Percentiles rank a stretch among this genome's conserved stretches.
Evolutionary conservation across 495 filamentous ascomycete species (phyloP).

Genomic region (Stereocaulon alpinum): DNA sequence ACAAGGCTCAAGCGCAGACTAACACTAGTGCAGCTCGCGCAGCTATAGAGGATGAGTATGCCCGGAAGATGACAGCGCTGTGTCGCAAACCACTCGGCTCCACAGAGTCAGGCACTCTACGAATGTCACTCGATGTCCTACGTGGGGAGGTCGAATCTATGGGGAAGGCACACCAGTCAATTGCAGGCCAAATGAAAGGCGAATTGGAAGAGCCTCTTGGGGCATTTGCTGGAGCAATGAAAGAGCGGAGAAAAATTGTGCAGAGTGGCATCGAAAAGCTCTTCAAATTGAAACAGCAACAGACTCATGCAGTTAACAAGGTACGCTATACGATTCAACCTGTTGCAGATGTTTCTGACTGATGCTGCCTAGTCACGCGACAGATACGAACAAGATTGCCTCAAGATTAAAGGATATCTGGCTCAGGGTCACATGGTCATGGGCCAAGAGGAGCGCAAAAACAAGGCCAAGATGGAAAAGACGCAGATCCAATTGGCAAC

Average conservation of each 20-base stretch:
- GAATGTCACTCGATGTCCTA: constrained; percentile 71
- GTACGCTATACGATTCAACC: constrained; percentile 31
- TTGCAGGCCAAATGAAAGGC: constrained; percentile 87
- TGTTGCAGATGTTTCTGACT: constrained; percentile 14
- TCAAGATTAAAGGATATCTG: constrained; percentile 96
- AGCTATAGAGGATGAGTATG: constrained; percentile 93
- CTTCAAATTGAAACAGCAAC: constrained; percentile 83
- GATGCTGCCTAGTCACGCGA: constrained; percentile 59
- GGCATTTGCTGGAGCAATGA: constrained; percentile 86
- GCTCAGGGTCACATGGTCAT: constrained; percentile 99
- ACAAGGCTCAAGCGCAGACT: background rate
- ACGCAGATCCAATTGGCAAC: constrained; percentile 88
- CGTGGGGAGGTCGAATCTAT: constrained; percentile 90
- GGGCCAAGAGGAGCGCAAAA: constrained; percentile 98
- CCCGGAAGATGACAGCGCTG: constrained; percentile 79
- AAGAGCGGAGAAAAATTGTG: constrained; percentile 92
- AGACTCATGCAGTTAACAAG: constrained; percentile 87
- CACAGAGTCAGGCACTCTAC: constrained; percentile 75
- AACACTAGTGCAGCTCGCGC: constrained; percentile 55
- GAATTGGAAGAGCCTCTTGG: constrained; percentile 93
- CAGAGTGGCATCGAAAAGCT: constrained; percentile 88
- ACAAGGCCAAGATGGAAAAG: constrained; percentile 98
- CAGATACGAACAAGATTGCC: constrained; percentile 89
- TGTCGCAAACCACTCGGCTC: constrained; percentile 84
- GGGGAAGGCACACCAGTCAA: constrained; percentile 82